These are phyloP conservation scores for Fomitopsis schrenkii DNA, from an alignment of 1,284 basidiomycete species.

Conservation along the genomic window DNA sequence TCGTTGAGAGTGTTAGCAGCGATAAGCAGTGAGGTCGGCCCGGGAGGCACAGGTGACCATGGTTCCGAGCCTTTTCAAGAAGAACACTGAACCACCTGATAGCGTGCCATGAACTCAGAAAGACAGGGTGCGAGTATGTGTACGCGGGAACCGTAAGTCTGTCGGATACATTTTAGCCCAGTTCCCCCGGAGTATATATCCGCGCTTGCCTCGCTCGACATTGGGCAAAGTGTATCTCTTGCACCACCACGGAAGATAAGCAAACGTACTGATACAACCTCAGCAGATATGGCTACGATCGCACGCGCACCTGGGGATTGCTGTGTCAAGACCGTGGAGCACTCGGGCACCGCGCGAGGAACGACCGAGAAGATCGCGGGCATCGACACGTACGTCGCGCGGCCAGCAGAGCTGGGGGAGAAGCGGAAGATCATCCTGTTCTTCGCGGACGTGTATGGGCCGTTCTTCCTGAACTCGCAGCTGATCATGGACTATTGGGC, in stretches of 20 bases:
- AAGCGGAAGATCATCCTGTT: constrained; percentile 37
- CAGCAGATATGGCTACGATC: constrained; percentile 24
- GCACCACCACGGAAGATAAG: background rate
- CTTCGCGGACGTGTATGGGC: constrained; percentile 45
- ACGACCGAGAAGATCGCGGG: constrained; percentile 38
- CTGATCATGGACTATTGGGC: constrained; percentile 51
- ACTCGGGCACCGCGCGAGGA: constrained; percentile 43
- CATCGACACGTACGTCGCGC: constrained; percentile 47
- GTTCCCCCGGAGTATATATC: background rate
- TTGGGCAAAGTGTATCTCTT: no score
- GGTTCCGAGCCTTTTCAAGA: background rate
- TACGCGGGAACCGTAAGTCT: background rate
- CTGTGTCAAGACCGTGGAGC: constrained; percentile 45
- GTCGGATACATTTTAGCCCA: background rate
- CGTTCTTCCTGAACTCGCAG: constrained; percentile 45
- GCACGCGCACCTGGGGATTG: constrained; percentile 40
- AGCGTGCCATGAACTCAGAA: background rate
- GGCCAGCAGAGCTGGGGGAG: constrained; percentile 34
- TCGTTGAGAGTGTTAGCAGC: background rate
- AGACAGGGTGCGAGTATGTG: background rate
- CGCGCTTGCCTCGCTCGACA: background rate
- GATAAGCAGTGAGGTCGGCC: background rate
- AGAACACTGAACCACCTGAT: background rate
- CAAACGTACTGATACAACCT: background rate
- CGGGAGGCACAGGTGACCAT: background rate